Conservation (phyloP, 106 monocot species). For the Platanthera zijinensis region DNA sequence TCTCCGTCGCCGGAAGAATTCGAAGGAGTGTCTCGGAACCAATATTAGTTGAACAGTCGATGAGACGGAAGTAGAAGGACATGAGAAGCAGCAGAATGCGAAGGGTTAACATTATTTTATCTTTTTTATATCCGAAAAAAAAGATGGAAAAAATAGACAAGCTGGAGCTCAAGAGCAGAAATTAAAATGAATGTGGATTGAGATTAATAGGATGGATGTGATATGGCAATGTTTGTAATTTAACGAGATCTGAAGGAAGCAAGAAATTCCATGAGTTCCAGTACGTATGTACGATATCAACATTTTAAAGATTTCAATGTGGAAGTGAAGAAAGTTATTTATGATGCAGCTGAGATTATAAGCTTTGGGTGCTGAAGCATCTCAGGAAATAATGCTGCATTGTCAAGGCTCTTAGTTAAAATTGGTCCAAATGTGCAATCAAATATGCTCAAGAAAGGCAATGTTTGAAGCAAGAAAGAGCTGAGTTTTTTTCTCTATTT, state of each 20-base stretch:
- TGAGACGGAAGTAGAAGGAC: background rate
- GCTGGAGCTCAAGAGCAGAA: background rate
- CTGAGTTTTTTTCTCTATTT: no score
- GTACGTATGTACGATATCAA: background rate
- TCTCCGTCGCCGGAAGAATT: background rate
- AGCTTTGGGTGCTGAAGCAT: no score
- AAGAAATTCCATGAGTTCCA: background rate
- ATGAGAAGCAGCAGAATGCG: background rate
- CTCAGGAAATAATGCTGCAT: no score
- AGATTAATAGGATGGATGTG: background rate
- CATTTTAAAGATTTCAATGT: background rate
- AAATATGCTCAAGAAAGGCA: no score
- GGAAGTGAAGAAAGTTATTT: background rate
- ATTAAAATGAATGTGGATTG: background rate
- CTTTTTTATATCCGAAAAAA: background rate
- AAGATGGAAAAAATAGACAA: background rate
- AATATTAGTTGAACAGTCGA: background rate
- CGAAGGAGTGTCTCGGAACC: background rate
- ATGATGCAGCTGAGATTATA: no score
- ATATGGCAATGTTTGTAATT: background rate
- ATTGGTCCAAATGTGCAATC: no score
- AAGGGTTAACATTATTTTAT: background rate
- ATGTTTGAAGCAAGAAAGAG: no score
- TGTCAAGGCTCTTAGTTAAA: no score
- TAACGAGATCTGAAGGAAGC: background rate